Evolutionary conservation across 2,329 filamentous ascomycete genomes (phyloP).

Genomic region (Hortaea werneckii): DNA sequence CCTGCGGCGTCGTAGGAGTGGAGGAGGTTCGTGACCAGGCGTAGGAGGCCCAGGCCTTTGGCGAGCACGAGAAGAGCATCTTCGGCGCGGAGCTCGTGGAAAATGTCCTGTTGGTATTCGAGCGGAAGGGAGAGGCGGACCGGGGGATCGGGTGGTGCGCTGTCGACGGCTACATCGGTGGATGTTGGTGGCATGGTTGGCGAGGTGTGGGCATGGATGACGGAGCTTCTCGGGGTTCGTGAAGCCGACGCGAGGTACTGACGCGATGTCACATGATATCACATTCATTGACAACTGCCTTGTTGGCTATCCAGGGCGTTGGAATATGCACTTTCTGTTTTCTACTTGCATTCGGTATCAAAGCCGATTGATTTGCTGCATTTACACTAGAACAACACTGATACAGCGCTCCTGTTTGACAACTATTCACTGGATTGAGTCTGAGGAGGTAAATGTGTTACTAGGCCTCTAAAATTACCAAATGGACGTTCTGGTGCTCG

Average conservation of each 20-base stretch:
- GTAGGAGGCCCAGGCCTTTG: conserved; percentile 81
- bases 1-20: conserved; percentile 95
- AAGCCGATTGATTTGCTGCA: too few relatives aligned
- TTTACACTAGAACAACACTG: too few relatives aligned
- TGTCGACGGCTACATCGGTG: neutral
- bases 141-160: conserved; percentile 29
- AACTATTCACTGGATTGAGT: too few relatives aligned
- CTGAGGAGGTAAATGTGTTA: too few relatives aligned
- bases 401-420: too few relatives aligned
- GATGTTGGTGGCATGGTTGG: neutral
- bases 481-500: too few relatives aligned
- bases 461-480: too few relatives aligned
- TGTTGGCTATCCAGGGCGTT: too few relatives aligned
- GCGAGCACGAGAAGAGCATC: conserved; percentile 92
- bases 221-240: neutral
- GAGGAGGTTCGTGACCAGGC: conserved; percentile 87
- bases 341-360: too few relatives aligned
- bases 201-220: neutral
- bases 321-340: too few relatives aligned
- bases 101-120: conserved; percentile 90
- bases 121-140: conserved; percentile 75
- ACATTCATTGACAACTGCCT: too few relatives aligned
- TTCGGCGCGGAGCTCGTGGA: conserved; percentile 77
- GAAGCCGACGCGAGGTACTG: neutral
- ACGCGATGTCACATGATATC: conserved; percentile 1